Evolutionary conservation across 345 rosid genomes (phyloP), one percentile per base, ranked within the genome.

Genomic region (Arabidopsis thaliana): DNA sequence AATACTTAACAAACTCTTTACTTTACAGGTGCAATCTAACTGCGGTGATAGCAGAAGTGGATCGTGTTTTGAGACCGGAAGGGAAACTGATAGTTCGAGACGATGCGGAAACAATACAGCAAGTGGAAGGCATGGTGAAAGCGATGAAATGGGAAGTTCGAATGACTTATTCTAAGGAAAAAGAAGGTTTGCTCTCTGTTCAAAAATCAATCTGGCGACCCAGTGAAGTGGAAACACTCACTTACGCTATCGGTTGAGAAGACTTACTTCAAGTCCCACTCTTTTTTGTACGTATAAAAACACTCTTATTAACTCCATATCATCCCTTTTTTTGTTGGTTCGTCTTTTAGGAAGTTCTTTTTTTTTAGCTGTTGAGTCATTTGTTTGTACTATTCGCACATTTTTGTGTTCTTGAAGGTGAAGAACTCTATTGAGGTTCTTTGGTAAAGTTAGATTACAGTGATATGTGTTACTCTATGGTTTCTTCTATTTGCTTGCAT

Each of bases 141-240:
- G 74, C 95, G 0, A 85, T 91, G 96, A 82, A 89, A 7, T 96
- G 98, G 99, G 88, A 88, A 70, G 88, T 96, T 46, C 85, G 88
- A 3, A 77, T 88, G 93, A 93, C 85, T 8, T 93, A 82, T 80
- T 79, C 96, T 0, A 91, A 89, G 80, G 91, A 85, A 44, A 87
- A 85, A 25, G 98, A 90, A 77, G 96, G 97, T 22, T 83, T 96
- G 84, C 93, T 96, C 6, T 86, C 85, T 25, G 89, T 93, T 67
- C 87, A 88, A 67, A 96, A 96, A 72, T 86, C 98, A 60, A 58
- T 68, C 59, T 96, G 99, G 98, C 87, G 97, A 32, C 98, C 99
- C 10, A 73, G 42, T 25, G 87, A 92, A 73, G 78, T 38, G 5
- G 95, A 90, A 82, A 84, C 82, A 2, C 28, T 91, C 76, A 58